Evolutionary conservation across 1,139 yeast species (phyloP), one percentile per base, ranked within the genome.

Genomic region (Geotrichum armillariae): DNA sequence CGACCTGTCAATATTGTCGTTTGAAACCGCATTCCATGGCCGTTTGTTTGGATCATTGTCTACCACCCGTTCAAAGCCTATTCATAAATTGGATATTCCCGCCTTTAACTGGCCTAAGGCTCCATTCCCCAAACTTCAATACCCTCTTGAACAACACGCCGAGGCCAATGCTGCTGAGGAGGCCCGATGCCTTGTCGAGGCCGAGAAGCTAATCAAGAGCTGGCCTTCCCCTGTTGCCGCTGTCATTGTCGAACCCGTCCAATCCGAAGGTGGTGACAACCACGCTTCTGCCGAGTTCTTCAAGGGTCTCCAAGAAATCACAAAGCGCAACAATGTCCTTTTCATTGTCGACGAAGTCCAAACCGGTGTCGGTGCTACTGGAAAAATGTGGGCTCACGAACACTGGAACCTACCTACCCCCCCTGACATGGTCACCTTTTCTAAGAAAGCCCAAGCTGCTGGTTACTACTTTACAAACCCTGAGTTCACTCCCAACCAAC

Each of bases 41-140:
- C 79, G 95, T 68, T 73, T 85, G 56, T 84, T 85, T 71, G 95
- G 93, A 18, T 77, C 90, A 41, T 84, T 83, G 37, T 81, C 91
- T 21, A 78, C 85, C 57, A 85, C 95, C 25, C 75, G 90, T 66
- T 83, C 93, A 48, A 86, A 85, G 74, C 90, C 94, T 57, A 77
- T 85, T 59, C 94, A 86, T 74, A 85, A 85, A 73, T 77, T 85
- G 68, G 95, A 85, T 65, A 79, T 85, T 67, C 95, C 95, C 54
- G 79, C 90, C 14, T 85, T 85, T 73, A 79, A 84, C 60, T 85
- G 95, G 95, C 95, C 95, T 64, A 84, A 83, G 68, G 93, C 94
- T 41, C 81, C 85, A 58, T 86, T 82, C 75, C 95, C 95, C 53
- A 64, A 77, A 43, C 80, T 84, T 70, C 73, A 81, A 69, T 86